Evolutionary conservation across 164 flowering plant genomes (phyloP), one percentile per base, ranked within the genome.

Genomic region (Stephania yunnanensis): DNA sequence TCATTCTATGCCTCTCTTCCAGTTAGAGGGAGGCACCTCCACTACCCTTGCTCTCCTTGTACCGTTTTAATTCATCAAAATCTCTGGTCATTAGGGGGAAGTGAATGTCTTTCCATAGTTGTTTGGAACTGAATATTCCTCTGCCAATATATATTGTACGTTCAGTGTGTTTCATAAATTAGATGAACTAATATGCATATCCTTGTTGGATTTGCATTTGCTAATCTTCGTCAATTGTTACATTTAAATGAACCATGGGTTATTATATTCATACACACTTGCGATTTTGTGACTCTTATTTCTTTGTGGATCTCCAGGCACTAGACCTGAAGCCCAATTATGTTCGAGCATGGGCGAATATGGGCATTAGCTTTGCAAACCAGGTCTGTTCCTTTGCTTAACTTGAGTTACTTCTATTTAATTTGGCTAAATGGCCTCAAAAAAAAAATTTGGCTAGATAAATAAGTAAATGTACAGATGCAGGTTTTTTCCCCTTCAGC

Each of bases 261-360:
- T 36, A 36, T 36, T 36, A 36, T 36, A 36, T 36, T 2, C 42
- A 36, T 4, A 36, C 1, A 1, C 42, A 36, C 1, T 36, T 36
- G 42, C 42, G 42, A 36, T 36, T 36, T 36, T 36, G 3, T 36
- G 42, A 36, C 42, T 61, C 45, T 69, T n/a, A 71, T 77, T 65
- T 29, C 12, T 80, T 71, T 76, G 2, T 81, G 71, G 48, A 19
- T 79, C 77, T 63, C 55, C 83, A 95, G 99, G 99, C 99, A 15
- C 81, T 95, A 45, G 97, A 95, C 85, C 84, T 95, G 87, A 95
- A 95, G 84, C 98, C 99, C 72, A 95, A 95, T 77, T 95, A 95
- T 82, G 98, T 93, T 72, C 97, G 98, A 70, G 99, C 98, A 68
- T 95, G 99, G 98, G 99, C 97, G 68, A 95, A 95, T 85, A 95